phyloP scores from a whole-genome alignment of 495 filamentous ascomycete species.

The Polyplosphaeria fusca region DNA sequence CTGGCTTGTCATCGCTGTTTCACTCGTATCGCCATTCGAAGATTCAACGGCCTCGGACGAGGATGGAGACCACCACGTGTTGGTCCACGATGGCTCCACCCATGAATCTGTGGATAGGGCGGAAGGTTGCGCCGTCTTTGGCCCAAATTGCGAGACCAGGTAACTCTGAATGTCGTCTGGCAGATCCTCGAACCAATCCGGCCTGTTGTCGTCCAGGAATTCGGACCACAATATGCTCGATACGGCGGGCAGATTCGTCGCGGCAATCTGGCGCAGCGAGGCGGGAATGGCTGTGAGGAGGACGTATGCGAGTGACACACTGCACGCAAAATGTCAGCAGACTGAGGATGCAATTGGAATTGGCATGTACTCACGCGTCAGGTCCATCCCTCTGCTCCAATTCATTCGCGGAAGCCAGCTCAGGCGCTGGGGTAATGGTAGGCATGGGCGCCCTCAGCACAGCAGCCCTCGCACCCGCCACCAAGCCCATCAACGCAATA shows the following conservation, averaged over 20 bases:
- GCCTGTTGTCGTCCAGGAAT: constrained; percentile 30
- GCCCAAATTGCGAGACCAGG: constrained; percentile 25
- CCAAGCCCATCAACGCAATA: neutral
- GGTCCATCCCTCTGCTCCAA: constrained; percentile 1
- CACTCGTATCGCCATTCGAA: neutral
- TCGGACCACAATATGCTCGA: constrained; percentile 26
- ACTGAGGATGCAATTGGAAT: neutral
- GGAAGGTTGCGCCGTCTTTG: constrained; percentile 20
- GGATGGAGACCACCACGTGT: neutral
- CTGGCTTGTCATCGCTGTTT: neutral
- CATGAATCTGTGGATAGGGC: neutral
- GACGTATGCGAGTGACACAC: constrained; percentile 24
- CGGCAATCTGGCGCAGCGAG: constrained; percentile 24
- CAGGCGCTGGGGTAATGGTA: neutral
- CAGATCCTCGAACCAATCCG: constrained; percentile 25
- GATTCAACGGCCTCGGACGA: neutral
- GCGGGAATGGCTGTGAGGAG: constrained; percentile 29
- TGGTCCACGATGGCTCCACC: neutral
- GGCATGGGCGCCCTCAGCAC: neutral
- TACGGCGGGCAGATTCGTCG: constrained; percentile 27
- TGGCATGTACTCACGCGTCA: constrained; percentile 7
- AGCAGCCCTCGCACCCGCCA: neutral
- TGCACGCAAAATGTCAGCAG: neutral
- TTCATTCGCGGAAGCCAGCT: neutral
- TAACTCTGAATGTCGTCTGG: constrained; percentile 31